Evolutionary conservation across 2,329 filamentous ascomycete genomes (phyloP), one percentile per base, ranked within the genome.

Genomic region (Fusarium gaditjirri): DNA sequence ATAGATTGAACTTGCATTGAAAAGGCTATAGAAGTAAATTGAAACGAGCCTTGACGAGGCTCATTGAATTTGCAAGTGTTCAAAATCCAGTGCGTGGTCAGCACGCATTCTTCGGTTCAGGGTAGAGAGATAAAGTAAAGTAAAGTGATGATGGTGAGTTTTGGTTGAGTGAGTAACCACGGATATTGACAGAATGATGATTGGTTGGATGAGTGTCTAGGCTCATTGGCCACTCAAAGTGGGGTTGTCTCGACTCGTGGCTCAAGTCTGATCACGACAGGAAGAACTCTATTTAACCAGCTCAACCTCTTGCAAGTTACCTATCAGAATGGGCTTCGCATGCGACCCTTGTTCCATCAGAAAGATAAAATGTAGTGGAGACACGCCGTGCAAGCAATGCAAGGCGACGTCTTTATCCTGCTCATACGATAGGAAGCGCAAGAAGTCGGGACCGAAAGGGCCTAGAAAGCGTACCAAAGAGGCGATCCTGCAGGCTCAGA

Each of bases 381-480:
- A 11, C 5, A 41, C 33, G 2, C 65, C 52, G 5, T 65, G 67
- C 21, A 47, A 60, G 19, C 65, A 56, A 21, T 70, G 59, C 14
- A n/a, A 38, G 1, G 42, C 36, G 4, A 63, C 53, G 7, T 55
- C 52, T 16, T 8, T 68, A 8, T 39, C 65, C 5, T 70, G 67
- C 27, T 70, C 67, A 14, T 68, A 65, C n/a, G 43, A 53, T 8
- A 57, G 67, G 21, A 60, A 65, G 44, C 67, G 67, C 13, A 70
- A 70, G 43, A 70, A 70, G 27, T 65, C 65, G 2, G 67, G 67
- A 0, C 67, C 67, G 1, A 70, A 70, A 17, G 67, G 67, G 29
- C 67, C 67, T 3, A 54, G 67, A 16, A 70, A 70, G 25, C 65
- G 54, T 11, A 70, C 67, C 16, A 70, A 70, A 13, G 66, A 70